Base-by-base conservation (phyloP, 768 basidiomycete species). In the Russula virescens region DNA sequence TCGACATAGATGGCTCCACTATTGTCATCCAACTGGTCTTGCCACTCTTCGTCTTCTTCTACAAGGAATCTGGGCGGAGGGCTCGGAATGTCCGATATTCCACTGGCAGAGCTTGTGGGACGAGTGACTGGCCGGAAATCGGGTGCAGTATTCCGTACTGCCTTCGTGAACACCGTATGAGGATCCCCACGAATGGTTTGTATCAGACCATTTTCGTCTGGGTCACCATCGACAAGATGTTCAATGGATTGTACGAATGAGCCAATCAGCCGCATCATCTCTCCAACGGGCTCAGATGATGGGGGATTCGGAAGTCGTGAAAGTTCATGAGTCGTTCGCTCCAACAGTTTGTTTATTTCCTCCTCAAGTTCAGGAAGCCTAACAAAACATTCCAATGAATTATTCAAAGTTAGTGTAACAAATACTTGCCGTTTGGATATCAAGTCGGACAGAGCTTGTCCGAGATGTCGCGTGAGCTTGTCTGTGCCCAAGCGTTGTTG, bases 281-380 rank as follows among this genome's bases (percentile, higher is more conserved):
- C 86, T 40, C 76, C 77, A 0, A 81, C 69, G 0, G 86, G 81
- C 51, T 88, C 80, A 1, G 64, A 67, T 0, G 85, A 81, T 0
- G 85, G 84, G 0, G 78, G 75, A 21, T 69, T 76, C 0, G 86
- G 85, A 2, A 79, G 70, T 13, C 40, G 8, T 0, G 43, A 31
- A 1, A 78, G 21, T 26, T 62, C 69, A 0, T 68, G 49, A 1
- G 76, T 73, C 0, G 80, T 76, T 13, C 68, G 70, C 0, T 68
- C 58, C 5, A 85, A 76, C 0, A 77, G 69, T 0, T 68, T 74
- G 26, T 79, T 75, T 16, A 87, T 70, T 61, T 86, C 85, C 0
- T 80, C 74, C 53, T 82, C 79, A 16, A 88, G 82, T 60, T 81
- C 74, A 0, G 87, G 87, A 1, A 89, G 76, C 52, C 87, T 88